Conservation (phyloP, 192 early-diverging fungal genomes). For the Phlyctochytrium bullatum region DNA sequence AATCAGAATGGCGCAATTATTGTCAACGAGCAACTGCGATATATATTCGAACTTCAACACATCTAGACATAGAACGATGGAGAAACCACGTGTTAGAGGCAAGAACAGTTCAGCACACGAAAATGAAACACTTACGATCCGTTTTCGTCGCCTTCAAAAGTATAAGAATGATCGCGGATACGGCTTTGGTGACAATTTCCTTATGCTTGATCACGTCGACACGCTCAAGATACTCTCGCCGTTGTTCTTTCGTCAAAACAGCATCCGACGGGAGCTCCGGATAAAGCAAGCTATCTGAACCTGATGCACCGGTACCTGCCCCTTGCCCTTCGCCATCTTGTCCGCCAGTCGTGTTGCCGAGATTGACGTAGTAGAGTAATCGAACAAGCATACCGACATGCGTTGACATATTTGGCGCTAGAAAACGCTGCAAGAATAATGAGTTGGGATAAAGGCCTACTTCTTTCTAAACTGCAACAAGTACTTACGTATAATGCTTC, state of each 20-base stretch:
- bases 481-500: constrained; percentile 38
- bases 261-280: not conserved
- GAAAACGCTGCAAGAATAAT: constrained; percentile 19
- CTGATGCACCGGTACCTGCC: not conserved
- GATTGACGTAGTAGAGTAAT: constrained; percentile 50
- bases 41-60: constrained; percentile 75
- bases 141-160: constrained; percentile 67
- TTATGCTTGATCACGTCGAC: constrained; percentile 61
- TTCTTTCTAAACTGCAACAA: constrained; percentile 5
- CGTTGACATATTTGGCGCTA: constrained; percentile 34
- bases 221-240: constrained; percentile 32
- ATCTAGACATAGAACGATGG: too few species aligned
- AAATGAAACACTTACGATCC: constrained; percentile 50
- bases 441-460: constrained; percentile 1
- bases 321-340: constrained; percentile 4
- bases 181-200: constrained; percentile 69
- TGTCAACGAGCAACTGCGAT: constrained; percentile 75
- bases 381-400: constrained; percentile 50
- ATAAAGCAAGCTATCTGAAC: not conserved
- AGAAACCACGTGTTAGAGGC: not conserved
- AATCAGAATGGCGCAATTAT: constrained; percentile 76
- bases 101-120: not conserved
- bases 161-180: constrained; percentile 65
- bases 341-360: constrained; percentile 28
- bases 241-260: not conserved